Evolutionary conservation across 805 yeast genomes (phyloP), one percentile per base, ranked within the genome.

Genomic region (Sugiyamaella floridensis): DNA sequence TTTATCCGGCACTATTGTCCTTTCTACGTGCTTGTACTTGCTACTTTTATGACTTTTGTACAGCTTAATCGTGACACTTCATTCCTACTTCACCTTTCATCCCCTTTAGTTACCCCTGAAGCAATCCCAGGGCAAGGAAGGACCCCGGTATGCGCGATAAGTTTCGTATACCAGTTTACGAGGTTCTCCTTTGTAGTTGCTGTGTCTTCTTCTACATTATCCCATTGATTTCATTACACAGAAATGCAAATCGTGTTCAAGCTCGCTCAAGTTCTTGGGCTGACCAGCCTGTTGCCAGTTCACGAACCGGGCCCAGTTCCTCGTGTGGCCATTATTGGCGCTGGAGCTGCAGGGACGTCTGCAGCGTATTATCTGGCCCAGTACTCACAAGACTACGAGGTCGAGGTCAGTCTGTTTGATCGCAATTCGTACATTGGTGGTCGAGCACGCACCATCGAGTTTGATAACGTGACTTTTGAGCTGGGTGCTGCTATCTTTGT

Each of bases 281-380:
- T 32, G 37, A 32, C 37, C n/a, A 14, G n/a, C n/a, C n/a, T 11
- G 12, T 14, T 32, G 37, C 37, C 37, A 14, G 9, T 14, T 10
- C 37, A 32, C 37, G 37, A 10, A 11, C 37, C 37, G 9, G n/a
- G n/a, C 37, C n/a, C 12, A 10, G 37, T 32, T 10, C 37, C 37
- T 2, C n/a, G n/a, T 11, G 52, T 75, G 14, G 79, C 78, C 1
- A 70, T 76, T 20, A 66, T 75, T 28, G 81, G 82, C 2, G 78
- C 80, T 0, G 82, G 81, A 2, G 73, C 81, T 2, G 79, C 76
- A 9, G 81, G 82, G 1, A 62, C 79, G 0, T 63, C 76, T 2
- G 67, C 75, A n/a, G 75, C 81, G 2, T 71, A 75, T 56, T 68
- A 77, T 53, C 64, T 76, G 14, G 72, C 74, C 40, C 69, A 67